These are phyloP conservation scores for Tolypocladium amazonense DNA, from an alignment of 2,329 filamentous ascomycete genomes.

Conservation along the genomic window DNA sequence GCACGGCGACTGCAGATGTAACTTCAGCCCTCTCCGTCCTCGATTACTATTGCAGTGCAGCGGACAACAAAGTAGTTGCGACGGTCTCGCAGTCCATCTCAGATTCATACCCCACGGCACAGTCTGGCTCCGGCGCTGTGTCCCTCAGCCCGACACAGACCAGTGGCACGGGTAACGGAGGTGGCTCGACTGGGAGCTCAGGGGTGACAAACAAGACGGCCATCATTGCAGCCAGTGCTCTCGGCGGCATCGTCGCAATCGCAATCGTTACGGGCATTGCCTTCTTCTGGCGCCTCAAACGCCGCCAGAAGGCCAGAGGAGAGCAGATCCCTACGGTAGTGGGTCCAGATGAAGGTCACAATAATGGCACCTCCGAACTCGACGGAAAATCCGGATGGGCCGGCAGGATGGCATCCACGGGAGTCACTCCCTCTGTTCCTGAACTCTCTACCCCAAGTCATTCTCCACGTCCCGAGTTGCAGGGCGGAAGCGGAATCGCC, in stretches of 20 bases:
- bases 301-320: conserved; percentile 13
- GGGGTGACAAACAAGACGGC: conserved; percentile 12
- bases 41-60: conserved; percentile 39
- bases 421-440: conserved; percentile 4
- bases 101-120: conserved; percentile 7
- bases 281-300: conserved; percentile 26
- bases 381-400: conserved; percentile 15
- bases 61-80: conserved; percentile 26
- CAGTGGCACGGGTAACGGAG: conserved; percentile 4
- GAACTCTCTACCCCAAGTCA: conserved; percentile 12
- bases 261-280: conserved; percentile 18
- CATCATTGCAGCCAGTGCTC: conserved; percentile 23
- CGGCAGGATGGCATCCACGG: conserved; percentile 1
- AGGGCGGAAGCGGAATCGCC: conserved; percentile 9
- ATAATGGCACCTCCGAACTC: conserved; percentile 8
- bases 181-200: conserved; percentile 6
- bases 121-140: conserved; percentile 6
- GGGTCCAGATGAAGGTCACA: background rate
- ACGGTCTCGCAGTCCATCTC: conserved; percentile 28
- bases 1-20: conserved; percentile 31
- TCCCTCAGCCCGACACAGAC: conserved; percentile 4
- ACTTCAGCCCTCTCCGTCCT: conserved; percentile 35
- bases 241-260: conserved; percentile 13
- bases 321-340: conserved; percentile 9
- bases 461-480: conserved; percentile 14